Percentiles rank a stretch among this genome's conserved stretches.
Conservation (phyloP, 192 early-diverging fungal species). For the Rhizoclosmatium globosum region DNA sequence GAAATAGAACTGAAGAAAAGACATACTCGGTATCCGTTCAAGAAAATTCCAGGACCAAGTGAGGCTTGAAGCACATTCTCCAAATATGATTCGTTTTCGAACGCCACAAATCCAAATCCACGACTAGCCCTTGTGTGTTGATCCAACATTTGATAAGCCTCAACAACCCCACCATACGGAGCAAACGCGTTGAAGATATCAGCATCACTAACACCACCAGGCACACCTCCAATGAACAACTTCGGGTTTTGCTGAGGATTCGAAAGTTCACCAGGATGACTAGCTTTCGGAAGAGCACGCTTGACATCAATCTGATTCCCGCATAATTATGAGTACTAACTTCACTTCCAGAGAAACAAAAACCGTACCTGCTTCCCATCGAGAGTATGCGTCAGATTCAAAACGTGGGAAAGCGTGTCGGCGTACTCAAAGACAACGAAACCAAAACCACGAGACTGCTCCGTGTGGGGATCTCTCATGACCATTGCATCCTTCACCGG, state of each 20-base stretch:
- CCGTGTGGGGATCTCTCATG: conserved; percentile 17
- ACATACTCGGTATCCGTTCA: conserved; percentile 8
- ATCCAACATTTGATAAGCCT: conserved; percentile 30
- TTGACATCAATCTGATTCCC: conserved; percentile 2
- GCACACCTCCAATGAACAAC: conserved; percentile 33
- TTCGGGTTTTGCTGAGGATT: not conserved
- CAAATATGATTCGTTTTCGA: not conserved
- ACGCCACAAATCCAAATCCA: conserved; percentile 36
- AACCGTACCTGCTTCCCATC: conserved; percentile 11
- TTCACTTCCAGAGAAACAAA: not conserved
- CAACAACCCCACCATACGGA: conserved; percentile 16
- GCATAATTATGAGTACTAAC: not conserved
- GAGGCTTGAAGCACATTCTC: not conserved
- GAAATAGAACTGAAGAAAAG: not conserved
- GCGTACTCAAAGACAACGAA: conserved; percentile 18
- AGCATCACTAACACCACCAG: conserved; percentile 25
- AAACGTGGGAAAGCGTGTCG: not conserved
- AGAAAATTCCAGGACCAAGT: not conserved
- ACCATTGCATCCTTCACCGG: conserved; percentile 10
- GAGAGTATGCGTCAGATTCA: not conserved
- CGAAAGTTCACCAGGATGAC: not conserved
- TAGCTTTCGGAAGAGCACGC: conserved; percentile 1
- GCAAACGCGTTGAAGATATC: not conserved
- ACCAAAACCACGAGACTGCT: conserved; percentile 21
- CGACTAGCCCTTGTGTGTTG: conserved; percentile 10